Percentiles rank a stretch among this genome's conserved stretches.
phyloP scores from a whole-genome alignment of 495 filamentous ascomycete species.

The Cairneyella variabilis region DNA sequence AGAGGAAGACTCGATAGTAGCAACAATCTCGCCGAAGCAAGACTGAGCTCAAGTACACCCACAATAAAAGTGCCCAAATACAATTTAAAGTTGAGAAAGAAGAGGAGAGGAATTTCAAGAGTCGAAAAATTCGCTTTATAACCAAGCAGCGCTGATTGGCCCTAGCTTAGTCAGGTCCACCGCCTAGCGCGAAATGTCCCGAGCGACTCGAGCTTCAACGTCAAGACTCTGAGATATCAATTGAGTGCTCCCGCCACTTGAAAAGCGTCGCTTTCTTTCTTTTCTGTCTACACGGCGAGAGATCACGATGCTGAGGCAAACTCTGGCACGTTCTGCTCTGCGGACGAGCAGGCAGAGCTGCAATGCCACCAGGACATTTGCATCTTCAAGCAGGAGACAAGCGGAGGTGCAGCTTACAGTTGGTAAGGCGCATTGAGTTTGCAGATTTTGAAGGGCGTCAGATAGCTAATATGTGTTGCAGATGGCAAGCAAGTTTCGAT shows the following conservation, averaged over 20 bases:
- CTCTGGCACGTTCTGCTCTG: slow-evolving; percentile 80
- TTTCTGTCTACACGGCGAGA: slow-evolving; percentile 36
- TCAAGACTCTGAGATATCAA: slow-evolving; percentile 16
- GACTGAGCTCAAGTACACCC: slow-evolving; percentile 55
- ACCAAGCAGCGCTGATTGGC: slow-evolving; percentile 25
- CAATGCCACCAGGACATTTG: slow-evolving; percentile 68
- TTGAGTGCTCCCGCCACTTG: slow-evolving; percentile 21
- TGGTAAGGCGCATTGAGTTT: slow-evolving; percentile 52
- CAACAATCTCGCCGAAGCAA: slow-evolving; percentile 31
- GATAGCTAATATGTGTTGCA: slow-evolving; percentile 33
- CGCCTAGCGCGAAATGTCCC: slow-evolving; percentile 4
- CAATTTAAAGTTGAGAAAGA: slow-evolving; percentile 42
- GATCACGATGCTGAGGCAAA: slow-evolving; percentile 82
- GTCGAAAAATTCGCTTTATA: slow-evolving; percentile 26
- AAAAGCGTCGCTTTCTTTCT: slow-evolving; percentile 31
- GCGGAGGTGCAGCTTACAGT: slow-evolving; percentile 95
- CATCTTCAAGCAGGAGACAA: slow-evolving; percentile 62
- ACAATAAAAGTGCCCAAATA: slow-evolving; percentile 68
- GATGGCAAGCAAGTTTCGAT: slow-evolving; percentile 95
- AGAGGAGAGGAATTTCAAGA: slow-evolving; percentile 32
- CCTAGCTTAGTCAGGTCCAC: slow-evolving; percentile 16
- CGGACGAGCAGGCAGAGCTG: slow-evolving; percentile 65
- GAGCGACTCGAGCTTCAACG: slow-evolving; percentile 21
- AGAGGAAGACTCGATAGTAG: slow-evolving; percentile 53
- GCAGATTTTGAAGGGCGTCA: not conserved